phyloP scores from a whole-genome alignment of 768 basidiomycete genomes.

The Exsudoporus frostii region DNA sequence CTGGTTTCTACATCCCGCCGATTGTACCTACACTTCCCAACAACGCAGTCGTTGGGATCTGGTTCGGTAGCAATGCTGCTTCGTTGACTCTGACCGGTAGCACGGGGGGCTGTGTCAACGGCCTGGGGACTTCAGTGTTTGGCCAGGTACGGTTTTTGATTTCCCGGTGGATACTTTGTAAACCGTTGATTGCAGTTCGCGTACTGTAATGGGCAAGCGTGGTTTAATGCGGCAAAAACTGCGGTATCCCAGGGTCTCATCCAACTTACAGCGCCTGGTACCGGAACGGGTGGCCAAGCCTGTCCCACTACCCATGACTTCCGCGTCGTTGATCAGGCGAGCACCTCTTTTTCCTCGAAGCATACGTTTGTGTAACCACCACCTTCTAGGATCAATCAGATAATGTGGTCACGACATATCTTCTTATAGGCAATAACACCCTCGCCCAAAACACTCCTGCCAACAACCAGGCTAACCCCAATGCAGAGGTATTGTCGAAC shows the following conservation, averaged over 20 bases:
- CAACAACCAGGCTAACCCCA: constrained; percentile 24
- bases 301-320: constrained; percentile 29
- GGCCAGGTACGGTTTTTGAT: constrained; percentile 18
- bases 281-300: constrained; percentile 17
- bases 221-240: constrained; percentile 21
- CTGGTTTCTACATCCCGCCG: constrained; percentile 24
- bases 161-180: background rate
- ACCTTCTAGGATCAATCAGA: constrained; percentile 26
- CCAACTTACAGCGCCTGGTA: constrained; percentile 21
- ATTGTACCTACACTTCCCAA: constrained; percentile 22
- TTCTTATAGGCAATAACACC: constrained; percentile 20
- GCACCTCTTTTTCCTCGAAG: background rate
- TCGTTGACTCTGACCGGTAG: constrained; percentile 21
- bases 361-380: background rate
- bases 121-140: constrained; percentile 20
- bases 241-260: constrained; percentile 20
- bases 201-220: constrained; percentile 23
- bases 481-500: constrained; percentile 22
- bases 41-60: constrained; percentile 24
- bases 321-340: constrained; percentile 26
- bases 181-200: constrained; percentile 16
- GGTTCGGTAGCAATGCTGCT: constrained; percentile 29
- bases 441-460: constrained; percentile 26
- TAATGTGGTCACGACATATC: constrained; percentile 28
- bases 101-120: constrained; percentile 23